Conservation (phyloP, 2,329 filamentous ascomycete genomes). For the Monosporascus sp. region DNA sequence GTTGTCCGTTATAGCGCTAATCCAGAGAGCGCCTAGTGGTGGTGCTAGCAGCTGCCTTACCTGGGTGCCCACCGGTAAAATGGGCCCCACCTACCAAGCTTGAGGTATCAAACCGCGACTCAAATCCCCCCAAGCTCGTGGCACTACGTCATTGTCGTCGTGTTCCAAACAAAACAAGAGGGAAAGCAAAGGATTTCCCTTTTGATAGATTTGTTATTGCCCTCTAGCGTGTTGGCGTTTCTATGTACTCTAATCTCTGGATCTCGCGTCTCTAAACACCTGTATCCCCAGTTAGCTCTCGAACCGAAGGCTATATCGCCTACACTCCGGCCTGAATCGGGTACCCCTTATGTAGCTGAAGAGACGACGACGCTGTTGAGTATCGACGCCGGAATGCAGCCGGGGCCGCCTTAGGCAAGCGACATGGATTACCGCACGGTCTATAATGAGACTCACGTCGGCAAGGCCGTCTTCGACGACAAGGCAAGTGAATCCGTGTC, state of each 20-base stretch:
- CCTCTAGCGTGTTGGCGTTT: too few species aligned
- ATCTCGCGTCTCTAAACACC: too few species aligned
- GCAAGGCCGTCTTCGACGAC: neutral
- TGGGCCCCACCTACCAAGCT: neutral
- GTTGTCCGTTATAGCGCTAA: too few species aligned
- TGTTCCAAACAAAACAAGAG: neutral
- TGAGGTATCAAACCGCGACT: too few species aligned
- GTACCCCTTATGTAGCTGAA: neutral
- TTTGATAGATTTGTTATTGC: too few species aligned
- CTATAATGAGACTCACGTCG: neutral
- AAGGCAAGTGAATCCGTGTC: neutral
- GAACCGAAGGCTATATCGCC: too few species aligned
- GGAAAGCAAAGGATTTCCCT: neutral
- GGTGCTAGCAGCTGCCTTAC: too few species aligned
- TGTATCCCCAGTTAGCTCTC: too few species aligned
- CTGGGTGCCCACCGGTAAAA: neutral
- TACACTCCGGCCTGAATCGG: neutral
- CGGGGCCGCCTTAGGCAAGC: neutral
- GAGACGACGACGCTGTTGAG: too few species aligned
- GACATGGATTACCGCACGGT: neutral
- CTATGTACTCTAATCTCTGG: too few species aligned
- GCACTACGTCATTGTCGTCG: neutral
- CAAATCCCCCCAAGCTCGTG: too few species aligned
- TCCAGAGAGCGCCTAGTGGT: too few species aligned
- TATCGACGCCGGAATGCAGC: neutral